These are phyloP conservation scores for Penicillium paxilli DNA, from an alignment of 495 filamentous ascomycete genomes.

Conservation along the genomic window DNA sequence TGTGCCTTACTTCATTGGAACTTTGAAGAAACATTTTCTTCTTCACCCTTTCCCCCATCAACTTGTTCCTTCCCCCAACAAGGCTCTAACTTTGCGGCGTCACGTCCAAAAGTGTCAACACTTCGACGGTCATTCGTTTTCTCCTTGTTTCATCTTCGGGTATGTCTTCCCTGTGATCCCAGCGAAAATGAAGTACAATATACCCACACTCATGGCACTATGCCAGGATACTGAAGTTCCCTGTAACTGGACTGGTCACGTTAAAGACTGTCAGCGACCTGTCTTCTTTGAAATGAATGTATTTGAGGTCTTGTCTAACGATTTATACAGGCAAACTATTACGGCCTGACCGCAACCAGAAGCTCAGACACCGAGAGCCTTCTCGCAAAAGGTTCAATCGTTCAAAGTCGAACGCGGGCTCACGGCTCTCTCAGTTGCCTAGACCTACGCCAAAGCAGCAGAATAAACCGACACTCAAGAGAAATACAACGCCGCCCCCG, in stretches of 20 bases:
- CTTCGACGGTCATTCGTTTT: too few species aligned
- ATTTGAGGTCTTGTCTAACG: background rate
- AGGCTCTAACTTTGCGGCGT: too few species aligned
- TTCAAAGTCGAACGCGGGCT: background rate
- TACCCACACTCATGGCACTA: conserved; percentile 38
- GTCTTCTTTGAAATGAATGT: background rate
- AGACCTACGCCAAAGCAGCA: background rate
- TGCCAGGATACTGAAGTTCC: conserved; percentile 29
- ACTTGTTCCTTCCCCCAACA: too few species aligned
- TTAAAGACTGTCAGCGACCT: conserved; percentile 20
- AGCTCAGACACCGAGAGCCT: background rate
- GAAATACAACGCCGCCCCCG: conserved; percentile 22
- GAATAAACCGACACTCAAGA: conserved; percentile 10
- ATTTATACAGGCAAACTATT: conserved; percentile 6
- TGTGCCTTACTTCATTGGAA: too few species aligned
- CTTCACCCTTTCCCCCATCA: too few species aligned
- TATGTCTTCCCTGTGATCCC: conserved; percentile 1
- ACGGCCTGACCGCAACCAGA: background rate
- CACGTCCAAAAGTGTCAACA: background rate
- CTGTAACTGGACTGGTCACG: conserved; percentile 24
- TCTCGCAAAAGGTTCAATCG: conserved; percentile 3
- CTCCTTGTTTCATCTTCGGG: background rate
- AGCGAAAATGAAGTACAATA: conserved; percentile 39
- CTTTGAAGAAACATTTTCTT: too few species aligned
- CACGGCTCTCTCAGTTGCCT: conserved; percentile 3